phyloP scores from a whole-genome alignment of 495 filamentous ascomycete genomes.

The Penicillium manginii region DNA sequence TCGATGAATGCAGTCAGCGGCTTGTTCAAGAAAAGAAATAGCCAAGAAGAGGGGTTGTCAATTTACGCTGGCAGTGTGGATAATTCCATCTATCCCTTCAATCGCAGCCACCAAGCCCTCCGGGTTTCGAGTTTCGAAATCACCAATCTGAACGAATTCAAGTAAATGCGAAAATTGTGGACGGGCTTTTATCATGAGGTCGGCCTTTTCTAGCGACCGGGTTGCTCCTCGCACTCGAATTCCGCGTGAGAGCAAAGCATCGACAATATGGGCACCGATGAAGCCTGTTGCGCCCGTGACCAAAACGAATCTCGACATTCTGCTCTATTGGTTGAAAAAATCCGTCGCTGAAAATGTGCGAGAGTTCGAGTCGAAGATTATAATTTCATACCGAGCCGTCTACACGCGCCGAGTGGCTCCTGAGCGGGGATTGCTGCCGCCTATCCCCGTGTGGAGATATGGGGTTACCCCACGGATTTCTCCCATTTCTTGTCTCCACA shows the following conservation, averaged over 20 bases:
- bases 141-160: slow-evolving; percentile 1
- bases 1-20: neutral
- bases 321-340: neutral
- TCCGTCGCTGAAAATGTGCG: too few species aligned
- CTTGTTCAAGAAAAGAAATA: neutral
- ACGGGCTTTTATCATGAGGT: slow-evolving; percentile 17
- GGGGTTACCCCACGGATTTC: neutral
- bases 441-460: neutral
- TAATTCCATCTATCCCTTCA: neutral
- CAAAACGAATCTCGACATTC: slow-evolving; percentile 15
- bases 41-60: neutral
- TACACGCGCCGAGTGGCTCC: too few species aligned
- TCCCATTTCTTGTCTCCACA: neutral
- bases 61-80: slow-evolving; percentile 4
- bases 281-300: slow-evolving; percentile 32
- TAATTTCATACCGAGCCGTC: too few species aligned
- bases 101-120: slow-evolving; percentile 2
- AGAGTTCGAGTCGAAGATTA: too few species aligned
- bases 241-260: slow-evolving; percentile 17
- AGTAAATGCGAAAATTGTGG: slow-evolving; percentile 23
- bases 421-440: neutral
- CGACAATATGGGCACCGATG: slow-evolving; percentile 27
- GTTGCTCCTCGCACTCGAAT: slow-evolving; percentile 27
- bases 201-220: slow-evolving; percentile 14
- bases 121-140: slow-evolving; percentile 1